These are phyloP conservation scores for Trifolium dubium DNA, from an alignment of 306 rosid genomes.

Conservation along the genomic window DNA sequence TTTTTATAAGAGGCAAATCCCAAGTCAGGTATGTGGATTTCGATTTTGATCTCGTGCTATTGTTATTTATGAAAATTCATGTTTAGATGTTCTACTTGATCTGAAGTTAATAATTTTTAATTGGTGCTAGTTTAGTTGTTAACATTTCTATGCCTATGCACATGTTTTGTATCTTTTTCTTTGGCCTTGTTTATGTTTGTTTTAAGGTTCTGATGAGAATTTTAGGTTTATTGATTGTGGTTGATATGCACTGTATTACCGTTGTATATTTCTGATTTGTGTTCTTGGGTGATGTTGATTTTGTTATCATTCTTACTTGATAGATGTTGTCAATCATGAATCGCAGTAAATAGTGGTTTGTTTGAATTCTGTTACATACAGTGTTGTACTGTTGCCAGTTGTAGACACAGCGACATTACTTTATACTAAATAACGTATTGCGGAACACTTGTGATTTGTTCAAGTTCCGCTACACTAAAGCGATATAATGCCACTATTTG, in stretches of 20 bases:
- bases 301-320: background rate
- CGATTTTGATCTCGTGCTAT: constrained; percentile 26
- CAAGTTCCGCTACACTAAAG: background rate
- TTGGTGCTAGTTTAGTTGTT: constrained; percentile 18
- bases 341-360: background rate
- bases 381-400: background rate
- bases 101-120: constrained; percentile 28
- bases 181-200: background rate
- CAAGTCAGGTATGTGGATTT: constrained; percentile 76
- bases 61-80: constrained; percentile 25
- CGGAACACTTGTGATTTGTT: too few relatives aligned
- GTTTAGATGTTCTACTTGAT: constrained; percentile 10
- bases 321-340: background rate
- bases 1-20: constrained; percentile 79
- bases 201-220: constrained; percentile 21
- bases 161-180: background rate
- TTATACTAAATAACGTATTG: too few relatives aligned
- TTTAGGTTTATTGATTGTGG: background rate
- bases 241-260: constrained; percentile 1
- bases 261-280: constrained; percentile 22
- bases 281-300: constrained; percentile 5
- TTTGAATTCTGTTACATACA: background rate
- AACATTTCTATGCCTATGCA: background rate
- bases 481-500: background rate
- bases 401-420: too few relatives aligned